Evolutionary conservation across 257 asterid genomes (phyloP).

Genomic region (Cynanchum wilfordii): DNA sequence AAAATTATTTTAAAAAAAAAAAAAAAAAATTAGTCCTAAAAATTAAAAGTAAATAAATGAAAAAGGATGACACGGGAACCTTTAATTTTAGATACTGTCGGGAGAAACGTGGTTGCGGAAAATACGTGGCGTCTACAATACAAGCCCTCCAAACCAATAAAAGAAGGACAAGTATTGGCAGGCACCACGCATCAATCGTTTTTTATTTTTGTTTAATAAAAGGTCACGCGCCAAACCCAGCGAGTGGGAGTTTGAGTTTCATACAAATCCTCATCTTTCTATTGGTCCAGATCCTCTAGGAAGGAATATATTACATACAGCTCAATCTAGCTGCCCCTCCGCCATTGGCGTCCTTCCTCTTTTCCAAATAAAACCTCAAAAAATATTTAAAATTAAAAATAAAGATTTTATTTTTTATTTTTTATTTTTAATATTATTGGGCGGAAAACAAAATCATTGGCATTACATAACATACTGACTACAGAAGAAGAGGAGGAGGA

Average conservation of each 20-base stretch:
- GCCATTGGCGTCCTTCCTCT: constrained; percentile 6
- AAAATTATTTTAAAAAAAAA: too few species aligned
- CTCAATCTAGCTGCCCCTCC: not conserved
- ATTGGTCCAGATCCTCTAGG: constrained; percentile 4
- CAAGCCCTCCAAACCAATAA: not conserved
- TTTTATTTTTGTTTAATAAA: not conserved
- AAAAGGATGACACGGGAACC: constrained; percentile 1
- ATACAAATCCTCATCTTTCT: not conserved
- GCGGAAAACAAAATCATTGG: not conserved
- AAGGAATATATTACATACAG: not conserved
- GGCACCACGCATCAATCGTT: not conserved
- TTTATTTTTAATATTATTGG: too few species aligned
- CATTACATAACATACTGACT: not conserved
- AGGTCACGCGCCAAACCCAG: not conserved
- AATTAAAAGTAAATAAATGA: not conserved
- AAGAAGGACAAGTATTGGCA: not conserved
- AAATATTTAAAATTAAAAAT: not conserved
- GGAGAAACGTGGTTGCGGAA: constrained; percentile 7
- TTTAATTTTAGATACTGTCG: not conserved
- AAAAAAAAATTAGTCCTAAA: too few species aligned
- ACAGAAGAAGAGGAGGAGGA: not conserved
- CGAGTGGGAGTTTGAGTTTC: not conserved
- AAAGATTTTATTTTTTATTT: too few species aligned
- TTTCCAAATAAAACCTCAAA: not conserved
- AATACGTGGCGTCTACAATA: not conserved